Conservation (phyloP, 1,284 basidiomycete genomes). For the Tylopilus sp. region DNA sequence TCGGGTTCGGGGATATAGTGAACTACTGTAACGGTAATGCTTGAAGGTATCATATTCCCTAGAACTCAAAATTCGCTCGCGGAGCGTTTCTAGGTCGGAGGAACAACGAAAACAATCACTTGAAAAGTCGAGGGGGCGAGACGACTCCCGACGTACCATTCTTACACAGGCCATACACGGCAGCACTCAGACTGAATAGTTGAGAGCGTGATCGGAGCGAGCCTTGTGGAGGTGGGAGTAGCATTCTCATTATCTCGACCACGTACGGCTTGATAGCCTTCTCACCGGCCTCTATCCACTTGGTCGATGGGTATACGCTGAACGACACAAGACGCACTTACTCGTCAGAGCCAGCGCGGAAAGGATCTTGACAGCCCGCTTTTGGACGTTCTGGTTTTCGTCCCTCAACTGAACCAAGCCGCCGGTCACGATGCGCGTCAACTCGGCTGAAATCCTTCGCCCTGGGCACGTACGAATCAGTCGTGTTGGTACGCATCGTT, state of each 20-base stretch:
- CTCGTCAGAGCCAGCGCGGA: conserved; percentile 1
- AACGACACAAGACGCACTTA: neutral
- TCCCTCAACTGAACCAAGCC: neutral
- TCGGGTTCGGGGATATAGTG: neutral
- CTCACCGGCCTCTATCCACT: conserved; percentile 2
- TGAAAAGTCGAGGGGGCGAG: neutral
- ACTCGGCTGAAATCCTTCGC: too few relatives aligned
- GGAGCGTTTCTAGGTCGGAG: neutral
- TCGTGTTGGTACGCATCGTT: neutral
- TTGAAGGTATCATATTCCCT: neutral
- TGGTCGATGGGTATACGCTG: neutral
- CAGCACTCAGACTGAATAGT: neutral
- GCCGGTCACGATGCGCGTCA: neutral
- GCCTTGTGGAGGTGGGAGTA: neutral
- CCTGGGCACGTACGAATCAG: neutral
- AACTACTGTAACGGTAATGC: too few relatives aligned
- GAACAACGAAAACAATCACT: neutral
- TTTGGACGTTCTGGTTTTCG: neutral
- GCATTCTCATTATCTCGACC: conserved; percentile 5
- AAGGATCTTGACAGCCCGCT: neutral
- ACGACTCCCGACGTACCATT: conserved; percentile 5
- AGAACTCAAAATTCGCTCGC: neutral
- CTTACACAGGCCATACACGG: conserved; percentile 4
- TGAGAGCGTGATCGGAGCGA: neutral
- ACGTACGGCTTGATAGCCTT: neutral